Percentiles rank a stretch among this genome's conserved stretches.
phyloP scores from a whole-genome alignment of 441 rosid species.

The Populus hybrid region DNA sequence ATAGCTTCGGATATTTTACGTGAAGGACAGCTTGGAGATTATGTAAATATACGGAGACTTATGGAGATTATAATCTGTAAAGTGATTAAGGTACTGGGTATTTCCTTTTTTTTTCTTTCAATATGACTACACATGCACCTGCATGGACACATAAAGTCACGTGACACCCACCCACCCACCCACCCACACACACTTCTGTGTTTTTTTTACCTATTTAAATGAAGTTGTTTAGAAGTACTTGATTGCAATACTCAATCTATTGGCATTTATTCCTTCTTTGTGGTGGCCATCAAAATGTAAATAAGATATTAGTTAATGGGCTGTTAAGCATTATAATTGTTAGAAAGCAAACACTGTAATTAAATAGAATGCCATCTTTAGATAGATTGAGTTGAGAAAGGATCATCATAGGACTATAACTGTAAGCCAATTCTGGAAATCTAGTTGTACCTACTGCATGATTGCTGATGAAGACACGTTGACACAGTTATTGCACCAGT shows the following conservation, averaged over 20 bases:
- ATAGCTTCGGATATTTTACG: no score
- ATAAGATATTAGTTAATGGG: neutral
- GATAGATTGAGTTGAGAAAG: neutral
- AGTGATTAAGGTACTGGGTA: no score
- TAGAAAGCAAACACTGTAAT: neutral
- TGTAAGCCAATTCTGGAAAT: neutral
- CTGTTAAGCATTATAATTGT: neutral
- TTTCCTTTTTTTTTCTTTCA: no score
- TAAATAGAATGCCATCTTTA: neutral
- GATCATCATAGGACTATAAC: neutral
- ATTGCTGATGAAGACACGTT: neutral
- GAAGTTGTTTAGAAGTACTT: neutral
- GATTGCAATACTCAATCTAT: neutral
- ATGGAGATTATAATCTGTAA: no score
- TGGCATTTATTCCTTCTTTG: neutral
- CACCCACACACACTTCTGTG: no score
- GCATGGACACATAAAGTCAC: no score
- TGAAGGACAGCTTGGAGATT: no score
- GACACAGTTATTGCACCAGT: neutral
- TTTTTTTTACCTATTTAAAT: neutral
- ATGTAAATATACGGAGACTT: no score
- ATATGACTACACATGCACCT: no score
- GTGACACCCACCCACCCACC: no score
- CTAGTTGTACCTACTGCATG: neutral
- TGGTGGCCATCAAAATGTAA: neutral